Evolutionary conservation across 345 rosid genomes (phyloP).

Genomic region (Erysimum cheiranthoides): DNA sequence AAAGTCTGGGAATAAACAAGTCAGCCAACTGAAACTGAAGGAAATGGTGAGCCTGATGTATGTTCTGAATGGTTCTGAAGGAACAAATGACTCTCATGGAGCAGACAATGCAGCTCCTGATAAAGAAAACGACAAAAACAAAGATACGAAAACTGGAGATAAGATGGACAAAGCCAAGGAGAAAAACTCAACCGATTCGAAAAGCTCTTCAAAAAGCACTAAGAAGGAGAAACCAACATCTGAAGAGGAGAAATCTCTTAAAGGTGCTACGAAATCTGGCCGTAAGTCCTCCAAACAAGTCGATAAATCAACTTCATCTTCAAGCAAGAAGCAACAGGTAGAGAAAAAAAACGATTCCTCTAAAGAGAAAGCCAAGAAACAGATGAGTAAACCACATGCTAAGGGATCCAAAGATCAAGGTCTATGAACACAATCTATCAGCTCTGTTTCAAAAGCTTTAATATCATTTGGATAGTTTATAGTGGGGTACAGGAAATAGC

Average conservation of each 20-base stretch:
- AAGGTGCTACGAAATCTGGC: conserved; percentile 54
- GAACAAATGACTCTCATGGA: conserved; percentile 49
- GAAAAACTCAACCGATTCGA: conserved; percentile 45
- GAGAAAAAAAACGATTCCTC: conserved; percentile 37
- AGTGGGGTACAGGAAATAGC: conserved; percentile 62
- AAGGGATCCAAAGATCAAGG: conserved; percentile 79
- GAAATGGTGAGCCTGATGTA: conserved; percentile 55
- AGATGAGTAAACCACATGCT: conserved; percentile 51
- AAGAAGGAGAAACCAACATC: conserved; percentile 51
- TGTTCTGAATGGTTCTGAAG: conserved; percentile 54
- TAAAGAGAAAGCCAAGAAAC: conserved; percentile 74
- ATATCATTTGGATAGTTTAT: not conserved
- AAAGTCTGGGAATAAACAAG: conserved; percentile 55
- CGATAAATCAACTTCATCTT: conserved; percentile 52
- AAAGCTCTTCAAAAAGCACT: conserved; percentile 52
- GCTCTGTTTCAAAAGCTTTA: conserved; percentile 18
- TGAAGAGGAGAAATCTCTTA: conserved; percentile 51
- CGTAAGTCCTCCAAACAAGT: conserved; percentile 57
- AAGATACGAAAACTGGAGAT: conserved; percentile 56
- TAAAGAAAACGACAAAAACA: conserved; percentile 51
- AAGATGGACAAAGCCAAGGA: conserved; percentile 54
- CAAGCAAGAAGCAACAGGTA: conserved; percentile 42
- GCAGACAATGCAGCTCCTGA: conserved; percentile 49
- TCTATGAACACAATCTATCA: too few species aligned
- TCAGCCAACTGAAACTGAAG: conserved; percentile 51